phyloP scores from a whole-genome alignment of 352 stramenopile genomes.

The Phytophthora hybrid region DNA sequence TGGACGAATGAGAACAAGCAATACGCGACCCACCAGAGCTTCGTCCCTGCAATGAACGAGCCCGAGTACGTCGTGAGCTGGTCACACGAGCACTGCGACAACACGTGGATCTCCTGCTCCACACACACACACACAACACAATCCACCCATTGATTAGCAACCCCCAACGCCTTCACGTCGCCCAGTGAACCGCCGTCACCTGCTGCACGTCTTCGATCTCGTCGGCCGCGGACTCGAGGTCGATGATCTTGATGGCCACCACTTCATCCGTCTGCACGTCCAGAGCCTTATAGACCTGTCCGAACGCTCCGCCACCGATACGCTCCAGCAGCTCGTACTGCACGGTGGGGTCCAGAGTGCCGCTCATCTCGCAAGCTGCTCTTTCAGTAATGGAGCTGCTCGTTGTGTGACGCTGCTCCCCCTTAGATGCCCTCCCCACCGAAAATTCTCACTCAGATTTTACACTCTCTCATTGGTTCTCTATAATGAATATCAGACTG shows the following conservation, averaged over 20 bases:
- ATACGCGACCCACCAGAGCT: constrained; percentile 67
- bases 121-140: no score
- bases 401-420: constrained; percentile 10
- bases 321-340: constrained; percentile 86
- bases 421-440: not conserved
- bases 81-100: constrained; percentile 90
- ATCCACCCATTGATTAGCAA: not conserved
- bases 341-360: constrained; percentile 53
- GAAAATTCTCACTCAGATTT: constrained; percentile 14
- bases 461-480: constrained; percentile 17
- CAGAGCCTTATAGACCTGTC: constrained; percentile 82
- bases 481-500: not conserved
- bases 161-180: not conserved
- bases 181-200: constrained; percentile 27
- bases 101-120: constrained; percentile 88
- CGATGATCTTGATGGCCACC: constrained; percentile 87
- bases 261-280: constrained; percentile 76
- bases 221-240: constrained; percentile 83
- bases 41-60: constrained; percentile 85
- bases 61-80: constrained; percentile 92
- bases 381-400: not conserved
- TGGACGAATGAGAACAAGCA: not conserved
- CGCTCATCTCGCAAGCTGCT: constrained; percentile 44
- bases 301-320: constrained; percentile 84
- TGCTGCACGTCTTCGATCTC: constrained; percentile 91